These are phyloP conservation scores for Salvia splendens DNA, from an alignment of 257 asterid genomes.

Conservation along the genomic window DNA sequence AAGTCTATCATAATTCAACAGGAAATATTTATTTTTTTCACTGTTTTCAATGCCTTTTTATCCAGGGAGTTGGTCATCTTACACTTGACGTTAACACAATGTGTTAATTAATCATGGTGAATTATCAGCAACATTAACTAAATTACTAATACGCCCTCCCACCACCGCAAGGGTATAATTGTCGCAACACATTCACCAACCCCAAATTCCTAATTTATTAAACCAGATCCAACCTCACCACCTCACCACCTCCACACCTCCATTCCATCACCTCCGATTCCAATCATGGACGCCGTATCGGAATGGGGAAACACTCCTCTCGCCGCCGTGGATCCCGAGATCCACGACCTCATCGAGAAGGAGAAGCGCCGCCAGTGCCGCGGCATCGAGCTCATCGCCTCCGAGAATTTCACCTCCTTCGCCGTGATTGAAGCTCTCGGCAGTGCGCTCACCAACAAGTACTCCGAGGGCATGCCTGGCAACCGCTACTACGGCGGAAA, in stretches of 20 bases:
- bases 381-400: slow-evolving; percentile 72
- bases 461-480: slow-evolving; percentile 68
- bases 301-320: slow-evolving; percentile 60
- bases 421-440: slow-evolving; percentile 69
- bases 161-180: slow-evolving; percentile 33
- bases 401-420: slow-evolving; percentile 86
- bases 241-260: neutral
- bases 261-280: slow-evolving; percentile 10
- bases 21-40: neutral
- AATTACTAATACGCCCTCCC: slow-evolving; percentile 11
- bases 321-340: slow-evolving; percentile 56
- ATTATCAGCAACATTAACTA: neutral
- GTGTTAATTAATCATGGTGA: neutral
- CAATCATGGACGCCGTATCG: slow-evolving; percentile 52
- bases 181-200: slow-evolving; percentile 21
- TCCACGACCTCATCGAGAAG: slow-evolving; percentile 64
- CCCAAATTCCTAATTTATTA: slow-evolving; percentile 16
- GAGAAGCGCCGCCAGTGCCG: slow-evolving; percentile 72
- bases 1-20: too few relatives aligned
- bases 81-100: neutral
- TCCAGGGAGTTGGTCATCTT: neutral
- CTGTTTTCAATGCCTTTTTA: neutral
- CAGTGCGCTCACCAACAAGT: slow-evolving; percentile 60
- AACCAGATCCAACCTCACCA: slow-evolving; percentile 9
- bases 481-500: slow-evolving; percentile 68